A percentile compares a stretch with the other conserved stretches of the same genome.
phyloP scores from a whole-genome alignment of 2,329 filamentous ascomycete genomes.

The Neofusicoccum kwambonambiense region DNA sequence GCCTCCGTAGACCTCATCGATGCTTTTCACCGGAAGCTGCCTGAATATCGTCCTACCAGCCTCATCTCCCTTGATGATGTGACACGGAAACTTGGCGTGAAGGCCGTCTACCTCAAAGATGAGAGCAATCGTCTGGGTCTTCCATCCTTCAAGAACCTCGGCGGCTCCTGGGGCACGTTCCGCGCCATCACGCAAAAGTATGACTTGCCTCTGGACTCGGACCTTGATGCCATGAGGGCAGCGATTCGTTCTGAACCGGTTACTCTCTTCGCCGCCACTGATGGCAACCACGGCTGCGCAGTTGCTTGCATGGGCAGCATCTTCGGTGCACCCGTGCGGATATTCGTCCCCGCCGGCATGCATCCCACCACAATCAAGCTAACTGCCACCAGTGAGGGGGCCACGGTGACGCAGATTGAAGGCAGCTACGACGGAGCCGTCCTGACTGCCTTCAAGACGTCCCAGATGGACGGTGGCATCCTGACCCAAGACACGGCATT shows the following conservation, averaged over 20 bases:
- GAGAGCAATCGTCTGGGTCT: constrained; percentile 64
- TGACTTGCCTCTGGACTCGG: constrained; percentile 39
- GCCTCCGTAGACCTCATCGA: neutral
- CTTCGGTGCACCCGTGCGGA: constrained; percentile 51
- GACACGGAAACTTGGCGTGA: constrained; percentile 33
- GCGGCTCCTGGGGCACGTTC: constrained; percentile 68
- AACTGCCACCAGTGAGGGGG: constrained; percentile 48
- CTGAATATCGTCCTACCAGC: constrained; percentile 52
- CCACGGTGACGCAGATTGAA: constrained; percentile 58
- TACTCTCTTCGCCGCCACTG: constrained; percentile 60
- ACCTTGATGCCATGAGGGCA: neutral
- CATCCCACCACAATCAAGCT: constrained; percentile 47
- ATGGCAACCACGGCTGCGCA: constrained; percentile 71
- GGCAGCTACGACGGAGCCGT: constrained; percentile 61
- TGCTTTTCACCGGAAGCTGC: constrained; percentile 38
- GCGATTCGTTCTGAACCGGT: constrained; percentile 26
- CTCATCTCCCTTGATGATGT: constrained; percentile 52
- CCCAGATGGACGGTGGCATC: constrained; percentile 42
- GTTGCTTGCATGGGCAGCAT: constrained; percentile 63
- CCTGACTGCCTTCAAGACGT: neutral
- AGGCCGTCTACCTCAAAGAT: constrained; percentile 62
- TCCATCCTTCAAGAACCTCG: constrained; percentile 72
- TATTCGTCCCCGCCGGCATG: constrained; percentile 62
- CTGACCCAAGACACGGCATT: constrained; percentile 66
- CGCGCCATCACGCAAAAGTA: constrained; percentile 51